phyloP scores from a whole-genome alignment of 2,329 filamentous ascomycete genomes.

The Fusarium devonianum region DNA sequence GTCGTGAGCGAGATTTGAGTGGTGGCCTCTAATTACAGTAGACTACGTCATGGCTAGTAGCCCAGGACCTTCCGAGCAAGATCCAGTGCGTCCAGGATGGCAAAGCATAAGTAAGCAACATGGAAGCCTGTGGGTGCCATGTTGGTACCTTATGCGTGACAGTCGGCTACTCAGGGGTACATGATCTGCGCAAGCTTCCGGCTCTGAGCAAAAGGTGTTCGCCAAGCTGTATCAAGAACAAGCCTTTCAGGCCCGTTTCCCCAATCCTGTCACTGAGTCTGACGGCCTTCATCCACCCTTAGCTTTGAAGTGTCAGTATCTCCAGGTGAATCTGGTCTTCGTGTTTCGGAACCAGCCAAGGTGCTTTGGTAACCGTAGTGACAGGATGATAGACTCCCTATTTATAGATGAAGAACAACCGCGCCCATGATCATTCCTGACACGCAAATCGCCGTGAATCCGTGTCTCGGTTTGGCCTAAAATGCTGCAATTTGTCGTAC shows the following conservation, averaged over 20 bases:
- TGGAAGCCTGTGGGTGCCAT: too few species aligned
- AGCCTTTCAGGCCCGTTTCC: constrained; percentile 5
- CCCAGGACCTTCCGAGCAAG: too few species aligned
- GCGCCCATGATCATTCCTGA: background rate
- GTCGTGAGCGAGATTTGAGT: background rate
- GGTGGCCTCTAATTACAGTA: background rate
- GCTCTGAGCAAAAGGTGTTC: background rate
- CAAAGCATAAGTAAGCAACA: background rate
- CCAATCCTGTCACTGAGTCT: background rate
- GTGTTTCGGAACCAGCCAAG: constrained; percentile 11
- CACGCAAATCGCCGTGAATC: background rate
- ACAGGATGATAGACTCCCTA: background rate
- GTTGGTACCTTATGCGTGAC: background rate
- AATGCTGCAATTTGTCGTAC: background rate
- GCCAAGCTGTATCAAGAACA: constrained; percentile 18
- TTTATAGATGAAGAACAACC: background rate
- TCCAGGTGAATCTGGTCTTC: constrained; percentile 3
- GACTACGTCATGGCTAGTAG: constrained; percentile 7
- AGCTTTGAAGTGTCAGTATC: too few species aligned
- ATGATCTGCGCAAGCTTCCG: background rate
- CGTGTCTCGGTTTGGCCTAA: background rate
- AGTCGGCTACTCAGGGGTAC: background rate
- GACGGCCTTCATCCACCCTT: background rate
- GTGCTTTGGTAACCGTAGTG: background rate
- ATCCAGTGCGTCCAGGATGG: background rate